phyloP scores from a whole-genome alignment of 768 basidiomycete species.

The Kwoniella mangroviensis region DNA sequence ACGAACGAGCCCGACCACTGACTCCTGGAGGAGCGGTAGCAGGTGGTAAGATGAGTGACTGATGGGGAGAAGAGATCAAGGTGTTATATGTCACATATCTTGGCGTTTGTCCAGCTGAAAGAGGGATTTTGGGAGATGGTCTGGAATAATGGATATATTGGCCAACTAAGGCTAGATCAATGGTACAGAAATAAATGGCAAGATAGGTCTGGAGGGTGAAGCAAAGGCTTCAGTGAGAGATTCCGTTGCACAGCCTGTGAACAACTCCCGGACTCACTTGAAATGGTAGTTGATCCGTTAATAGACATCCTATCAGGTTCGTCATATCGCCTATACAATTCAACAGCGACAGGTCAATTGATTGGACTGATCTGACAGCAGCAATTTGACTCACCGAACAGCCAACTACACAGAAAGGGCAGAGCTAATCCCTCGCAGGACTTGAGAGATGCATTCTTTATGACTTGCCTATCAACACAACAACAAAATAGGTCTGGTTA shows the following conservation, averaged over 20 bases:
- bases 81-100: constrained; percentile 29
- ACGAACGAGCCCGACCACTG: constrained; percentile 9
- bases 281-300: constrained; percentile 92
- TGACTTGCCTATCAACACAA: constrained; percentile 63
- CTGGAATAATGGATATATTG: constrained; percentile 80
- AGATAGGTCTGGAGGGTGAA: constrained; percentile 71
- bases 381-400: constrained; percentile 68
- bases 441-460: constrained; percentile 74
- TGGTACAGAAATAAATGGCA: constrained; percentile 83
- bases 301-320: constrained; percentile 76
- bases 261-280: constrained; percentile 66
- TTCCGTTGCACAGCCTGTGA: constrained; percentile 4
- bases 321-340: constrained; percentile 75
- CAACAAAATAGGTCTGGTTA: neutral
- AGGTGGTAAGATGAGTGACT: constrained; percentile 42
- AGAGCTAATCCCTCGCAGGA: constrained; percentile 89
- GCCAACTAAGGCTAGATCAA: constrained; percentile 74
- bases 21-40: constrained; percentile 13
- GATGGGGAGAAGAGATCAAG: constrained; percentile 29
- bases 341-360: neutral
- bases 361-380: neutral
- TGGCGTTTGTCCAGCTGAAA: constrained; percentile 10
- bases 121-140: constrained; percentile 1
- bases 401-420: constrained; percentile 92
- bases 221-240: constrained; percentile 1